Conservation (phyloP, 805 yeast genomes). For the Nakazawaea populi region DNA sequence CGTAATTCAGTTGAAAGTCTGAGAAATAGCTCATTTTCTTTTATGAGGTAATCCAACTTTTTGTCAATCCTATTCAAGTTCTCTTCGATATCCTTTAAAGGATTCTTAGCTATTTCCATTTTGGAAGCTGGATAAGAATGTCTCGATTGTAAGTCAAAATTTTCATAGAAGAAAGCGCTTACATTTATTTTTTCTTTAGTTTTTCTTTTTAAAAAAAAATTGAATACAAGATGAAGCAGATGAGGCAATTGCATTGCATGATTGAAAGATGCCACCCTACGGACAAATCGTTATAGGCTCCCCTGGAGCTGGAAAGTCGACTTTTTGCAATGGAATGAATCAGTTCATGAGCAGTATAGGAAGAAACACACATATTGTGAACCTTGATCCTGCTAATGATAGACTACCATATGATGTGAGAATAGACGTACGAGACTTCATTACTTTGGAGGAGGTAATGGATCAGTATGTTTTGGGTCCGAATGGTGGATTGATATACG, state of each 20-base stretch:
- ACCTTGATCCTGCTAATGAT: slow-evolving; percentile 81
- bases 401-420: slow-evolving; percentile 47
- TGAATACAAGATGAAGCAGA: background rate
- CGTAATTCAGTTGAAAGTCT: slow-evolving; percentile 7
- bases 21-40: slow-evolving; percentile 29
- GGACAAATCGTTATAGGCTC: slow-evolving; percentile 97
- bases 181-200: background rate
- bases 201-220: background rate
- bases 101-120: background rate
- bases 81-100: slow-evolving; percentile 15
- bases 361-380: slow-evolving; percentile 74
- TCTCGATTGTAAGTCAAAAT: background rate
- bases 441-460: slow-evolving; percentile 57
- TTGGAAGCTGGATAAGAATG: background rate
- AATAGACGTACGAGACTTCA: slow-evolving; percentile 50
- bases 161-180: background rate
- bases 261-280: slow-evolving; percentile 43
- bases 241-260: background rate
- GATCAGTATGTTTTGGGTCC: slow-evolving; percentile 50
- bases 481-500: slow-evolving; percentile 86
- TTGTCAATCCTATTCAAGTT: slow-evolving; percentile 14
- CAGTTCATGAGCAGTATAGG: slow-evolving; percentile 95
- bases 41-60: slow-evolving; percentile 22
- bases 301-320: slow-evolving; percentile 96
- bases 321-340: slow-evolving; percentile 87